phyloP scores from a whole-genome alignment of 2,329 filamentous ascomycete genomes.

The Phialocephala subalpina region DNA sequence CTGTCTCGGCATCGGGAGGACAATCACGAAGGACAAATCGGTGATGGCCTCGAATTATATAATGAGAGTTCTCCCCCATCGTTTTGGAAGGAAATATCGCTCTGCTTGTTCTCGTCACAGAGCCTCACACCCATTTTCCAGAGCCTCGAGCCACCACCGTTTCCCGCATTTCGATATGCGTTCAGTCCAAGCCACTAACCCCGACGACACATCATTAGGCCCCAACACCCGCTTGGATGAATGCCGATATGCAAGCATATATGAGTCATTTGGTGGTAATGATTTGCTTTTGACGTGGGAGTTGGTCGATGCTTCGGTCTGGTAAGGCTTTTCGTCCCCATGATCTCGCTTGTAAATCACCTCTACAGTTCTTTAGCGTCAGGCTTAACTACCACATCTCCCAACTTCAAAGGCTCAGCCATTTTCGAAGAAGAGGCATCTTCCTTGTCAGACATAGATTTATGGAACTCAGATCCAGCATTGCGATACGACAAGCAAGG shows the following conservation, averaged over 20 bases:
- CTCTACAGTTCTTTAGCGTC: neutral
- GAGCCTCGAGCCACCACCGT: neutral
- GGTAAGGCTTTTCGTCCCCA: neutral
- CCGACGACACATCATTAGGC: slow-evolving; percentile 4
- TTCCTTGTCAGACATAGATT: neutral
- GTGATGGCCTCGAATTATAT: neutral
- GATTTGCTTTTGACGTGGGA: neutral
- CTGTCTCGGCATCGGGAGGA: neutral
- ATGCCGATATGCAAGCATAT: neutral
- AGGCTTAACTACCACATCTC: neutral
- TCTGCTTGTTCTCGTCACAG: neutral
- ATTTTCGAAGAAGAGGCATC: neutral
- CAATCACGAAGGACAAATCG: neutral
- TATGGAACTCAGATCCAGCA: no score
- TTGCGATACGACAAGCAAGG: no score
- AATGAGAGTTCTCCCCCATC: neutral
- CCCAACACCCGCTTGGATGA: neutral
- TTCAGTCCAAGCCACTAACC: neutral
- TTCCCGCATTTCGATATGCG: neutral
- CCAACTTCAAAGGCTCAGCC: neutral
- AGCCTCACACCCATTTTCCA: neutral
- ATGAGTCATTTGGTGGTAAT: neutral
- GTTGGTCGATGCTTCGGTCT: neutral
- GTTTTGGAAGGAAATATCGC: neutral
- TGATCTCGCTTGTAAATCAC: slow-evolving; percentile 5